Percentiles rank a stretch among this genome's conserved stretches.
Conservation (phyloP, 2,329 filamentous ascomycete species). For the Fusarium liriodendri region DNA sequence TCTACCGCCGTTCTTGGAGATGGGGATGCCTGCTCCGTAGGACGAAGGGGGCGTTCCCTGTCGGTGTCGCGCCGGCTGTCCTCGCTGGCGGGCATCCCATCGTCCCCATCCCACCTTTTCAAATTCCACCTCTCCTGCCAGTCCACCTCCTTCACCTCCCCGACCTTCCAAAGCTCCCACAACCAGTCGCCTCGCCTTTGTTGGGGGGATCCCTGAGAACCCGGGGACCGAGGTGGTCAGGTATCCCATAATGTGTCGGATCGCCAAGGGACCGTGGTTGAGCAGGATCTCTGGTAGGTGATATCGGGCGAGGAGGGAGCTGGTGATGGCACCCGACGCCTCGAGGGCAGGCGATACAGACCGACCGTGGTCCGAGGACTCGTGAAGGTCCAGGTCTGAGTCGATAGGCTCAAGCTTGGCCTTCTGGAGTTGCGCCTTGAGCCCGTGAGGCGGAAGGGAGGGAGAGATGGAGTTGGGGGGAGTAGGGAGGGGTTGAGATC, state of each 20-base stretch:
- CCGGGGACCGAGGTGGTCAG: slow-evolving; percentile 93
- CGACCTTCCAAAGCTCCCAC: slow-evolving; percentile 92
- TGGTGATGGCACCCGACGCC: slow-evolving; percentile 84
- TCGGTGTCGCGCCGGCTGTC: slow-evolving; percentile 65
- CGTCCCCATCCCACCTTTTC: slow-evolving; percentile 98
- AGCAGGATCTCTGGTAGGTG: slow-evolving; percentile 92
- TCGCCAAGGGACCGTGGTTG: slow-evolving; percentile 89
- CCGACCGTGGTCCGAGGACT: slow-evolving; percentile 54
- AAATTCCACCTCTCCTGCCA: slow-evolving; percentile 81
- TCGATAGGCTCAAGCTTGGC: slow-evolving; percentile 75
- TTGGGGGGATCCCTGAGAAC: slow-evolving; percentile 87
- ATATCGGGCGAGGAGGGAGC: slow-evolving; percentile 85
- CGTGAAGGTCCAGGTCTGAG: slow-evolving; percentile 88
- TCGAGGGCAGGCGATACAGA: slow-evolving; percentile 69
- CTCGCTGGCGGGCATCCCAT: slow-evolving; percentile 87
- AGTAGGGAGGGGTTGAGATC: slow-evolving; percentile 78
- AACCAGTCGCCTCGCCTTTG: slow-evolving; percentile 90
- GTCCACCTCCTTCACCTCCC: slow-evolving; percentile 69
- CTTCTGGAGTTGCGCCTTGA: slow-evolving; percentile 74
- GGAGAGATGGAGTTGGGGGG: slow-evolving; percentile 97
- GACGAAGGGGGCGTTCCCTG: slow-evolving; percentile 55
- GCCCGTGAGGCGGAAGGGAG: slow-evolving; percentile 82
- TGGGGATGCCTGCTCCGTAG: slow-evolving; percentile 67
- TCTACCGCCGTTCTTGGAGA: slow-evolving; percentile 59
- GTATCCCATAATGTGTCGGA: slow-evolving; percentile 95